phyloP scores from a whole-genome alignment of 2,329 filamentous ascomycete genomes.

The Aspergillus quadricinctus region DNA sequence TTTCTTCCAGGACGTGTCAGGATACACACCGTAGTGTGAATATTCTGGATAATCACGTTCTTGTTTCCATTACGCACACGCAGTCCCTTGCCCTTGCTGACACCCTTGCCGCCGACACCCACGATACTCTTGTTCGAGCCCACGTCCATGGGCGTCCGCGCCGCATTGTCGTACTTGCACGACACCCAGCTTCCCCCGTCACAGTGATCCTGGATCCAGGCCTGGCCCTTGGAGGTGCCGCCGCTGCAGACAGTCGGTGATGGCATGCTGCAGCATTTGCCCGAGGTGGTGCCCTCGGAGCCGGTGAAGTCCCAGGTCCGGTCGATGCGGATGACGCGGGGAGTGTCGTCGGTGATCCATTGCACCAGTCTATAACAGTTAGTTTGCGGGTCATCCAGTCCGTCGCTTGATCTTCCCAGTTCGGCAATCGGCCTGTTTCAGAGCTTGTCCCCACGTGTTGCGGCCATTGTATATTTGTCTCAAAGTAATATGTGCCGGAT shows the following conservation, averaged over 20 bases:
- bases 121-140: constrained; percentile 56
- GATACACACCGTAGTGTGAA: background rate
- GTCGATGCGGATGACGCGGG: constrained; percentile 9
- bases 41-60: constrained; percentile 56
- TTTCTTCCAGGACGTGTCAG: background rate
- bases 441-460: too few species aligned
- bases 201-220: constrained; percentile 53
- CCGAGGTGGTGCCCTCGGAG: constrained; percentile 39
- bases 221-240: constrained; percentile 49
- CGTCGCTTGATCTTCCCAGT: background rate
- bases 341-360: constrained; percentile 11
- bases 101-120: constrained; percentile 49
- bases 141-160: constrained; percentile 48
- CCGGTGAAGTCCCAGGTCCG: constrained; percentile 16
- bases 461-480: background rate
- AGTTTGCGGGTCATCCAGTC: too few species aligned
- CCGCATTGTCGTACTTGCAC: constrained; percentile 50
- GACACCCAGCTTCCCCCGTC: constrained; percentile 44
- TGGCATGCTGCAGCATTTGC: constrained; percentile 15
- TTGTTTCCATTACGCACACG: constrained; percentile 44
- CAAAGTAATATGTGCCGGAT: background rate
- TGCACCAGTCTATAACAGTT: background rate
- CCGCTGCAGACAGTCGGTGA: constrained; percentile 49
- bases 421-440: background rate
- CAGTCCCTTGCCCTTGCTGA: constrained; percentile 58